phyloP scores from a whole-genome alignment of 768 basidiomycete genomes.

The Phlebiopsis flavidoalba region DNA sequence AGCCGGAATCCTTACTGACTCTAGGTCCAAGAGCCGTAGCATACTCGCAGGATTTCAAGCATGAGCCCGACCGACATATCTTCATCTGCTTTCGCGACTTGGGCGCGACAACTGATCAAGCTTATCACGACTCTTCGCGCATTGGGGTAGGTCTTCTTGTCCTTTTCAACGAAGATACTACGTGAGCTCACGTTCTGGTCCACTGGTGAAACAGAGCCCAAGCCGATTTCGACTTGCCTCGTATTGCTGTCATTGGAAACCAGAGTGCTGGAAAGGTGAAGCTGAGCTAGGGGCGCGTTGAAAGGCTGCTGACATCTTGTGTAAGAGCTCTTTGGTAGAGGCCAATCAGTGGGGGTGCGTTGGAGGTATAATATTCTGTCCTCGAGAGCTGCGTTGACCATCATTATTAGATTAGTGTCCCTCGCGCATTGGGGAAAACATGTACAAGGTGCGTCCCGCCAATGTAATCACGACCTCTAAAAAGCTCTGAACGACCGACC shows the following conservation, averaged over 20 bases:
- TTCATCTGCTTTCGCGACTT: constrained; percentile 5
- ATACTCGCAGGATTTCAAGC: too few relatives aligned
- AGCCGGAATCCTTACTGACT: too few relatives aligned
- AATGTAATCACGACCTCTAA: not conserved
- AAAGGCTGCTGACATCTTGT: not conserved
- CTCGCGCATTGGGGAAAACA: constrained; percentile 43
- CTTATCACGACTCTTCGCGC: constrained; percentile 15
- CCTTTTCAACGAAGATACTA: not conserved
- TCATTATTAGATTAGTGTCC: constrained; percentile 38
- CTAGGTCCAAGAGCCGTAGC: too few relatives aligned
- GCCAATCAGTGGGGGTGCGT: constrained; percentile 7
- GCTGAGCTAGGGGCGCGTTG: too few relatives aligned
- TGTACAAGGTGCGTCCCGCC: constrained; percentile 26
- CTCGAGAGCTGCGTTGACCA: not conserved
- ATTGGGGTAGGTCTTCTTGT: constrained; percentile 21
- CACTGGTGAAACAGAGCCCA: constrained; percentile 27
- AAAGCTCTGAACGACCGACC: not conserved
- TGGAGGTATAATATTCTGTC: not conserved
- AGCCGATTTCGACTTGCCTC: constrained; percentile 42
- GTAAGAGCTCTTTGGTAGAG: constrained; percentile 6
- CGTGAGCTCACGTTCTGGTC: not conserved
- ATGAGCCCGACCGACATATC: not conserved
- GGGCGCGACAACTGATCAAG: constrained; percentile 7
- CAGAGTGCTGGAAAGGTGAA: constrained; percentile 24
- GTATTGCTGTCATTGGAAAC: constrained; percentile 47